Evolutionary conservation across 495 filamentous ascomycete species (phyloP), one percentile per base, ranked within the genome.

Genomic region (Aspergillus incahuasiensis): DNA sequence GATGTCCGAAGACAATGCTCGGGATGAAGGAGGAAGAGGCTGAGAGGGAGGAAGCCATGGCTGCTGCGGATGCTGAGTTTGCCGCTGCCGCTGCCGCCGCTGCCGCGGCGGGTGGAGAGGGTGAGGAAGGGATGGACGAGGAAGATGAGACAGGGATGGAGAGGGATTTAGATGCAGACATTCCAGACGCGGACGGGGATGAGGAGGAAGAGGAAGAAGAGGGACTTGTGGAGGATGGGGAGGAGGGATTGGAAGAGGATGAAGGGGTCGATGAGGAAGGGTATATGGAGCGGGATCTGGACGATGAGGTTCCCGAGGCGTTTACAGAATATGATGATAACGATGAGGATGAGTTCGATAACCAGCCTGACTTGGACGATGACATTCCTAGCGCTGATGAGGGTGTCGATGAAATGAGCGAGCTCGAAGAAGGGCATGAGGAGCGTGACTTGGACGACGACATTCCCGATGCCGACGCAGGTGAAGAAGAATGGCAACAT

Each of bases 11-110:
- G 73, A 91, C 89, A 9, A 78, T 90, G 60, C 81, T 88, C 57
- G 86, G 87, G 52, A 76, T 89, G 67, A 83, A 82, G 54, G 90
- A 91, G 63, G 90, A 92, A 76, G 78, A 84, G 22, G 82, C 86
- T 18, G 90, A 95, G 74, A 78, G 84, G 38, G 86, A 88, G 61
- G 90, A 95, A 67, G 84, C 88, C n/a, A 78, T 86, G 45, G 84
- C 86, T 49, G 86, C 83, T 0, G 66, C 87, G 53, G 74, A 79
- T 15, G 79, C 86, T n/a, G 88, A 90, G 62, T 78, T 82, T 69
- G 76, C 86, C 8, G 81, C 82, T 44, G 81, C 83, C 49, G 84
- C 85, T 52, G 77, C 86, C 12, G 85, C 81, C 4, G 78, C 61
- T 64, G 38, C 65, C 57, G 71, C 62, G 21, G 55, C 57, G 30